A percentile compares a stretch with the other conserved stretches of the same genome.
These are phyloP conservation scores for Tilletia horrida DNA, from an alignment of 1,284 basidiomycete species.

Conservation along the genomic window DNA sequence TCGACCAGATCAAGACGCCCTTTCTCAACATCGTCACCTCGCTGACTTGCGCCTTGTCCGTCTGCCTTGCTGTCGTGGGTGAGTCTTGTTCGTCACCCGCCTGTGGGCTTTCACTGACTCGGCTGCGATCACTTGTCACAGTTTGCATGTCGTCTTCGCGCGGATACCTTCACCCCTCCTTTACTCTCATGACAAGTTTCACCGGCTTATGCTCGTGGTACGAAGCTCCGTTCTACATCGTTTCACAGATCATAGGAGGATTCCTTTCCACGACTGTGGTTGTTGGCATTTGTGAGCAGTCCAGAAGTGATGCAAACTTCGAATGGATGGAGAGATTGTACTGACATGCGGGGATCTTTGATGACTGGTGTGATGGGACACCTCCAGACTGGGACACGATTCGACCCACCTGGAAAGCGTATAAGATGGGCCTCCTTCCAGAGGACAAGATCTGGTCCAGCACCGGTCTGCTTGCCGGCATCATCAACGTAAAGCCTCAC, in stretches of 20 bases:
- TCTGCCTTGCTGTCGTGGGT: neutral
- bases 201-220: neutral
- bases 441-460: neutral
- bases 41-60: neutral
- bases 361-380: too few species aligned
- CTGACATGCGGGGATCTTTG: too few species aligned
- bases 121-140: too few species aligned
- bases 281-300: constrained; percentile 2
- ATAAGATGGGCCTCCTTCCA: neutral
- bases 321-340: too few species aligned
- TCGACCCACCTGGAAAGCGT: neutral
- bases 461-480: neutral
- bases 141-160: neutral
- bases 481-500: neutral
- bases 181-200: neutral
- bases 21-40: neutral
- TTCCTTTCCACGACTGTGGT: neutral
- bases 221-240: constrained; percentile 1
- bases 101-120: too few species aligned
- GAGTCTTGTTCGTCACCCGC: neutral
- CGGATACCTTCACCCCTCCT: constrained; percentile 3
- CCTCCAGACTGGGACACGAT: constrained; percentile 4
- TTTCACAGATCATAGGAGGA: neutral
- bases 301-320: too few species aligned
- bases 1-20: neutral